Base-by-base conservation (phyloP, 768 basidiomycete species). In the Fistulinella prunicolor region DNA sequence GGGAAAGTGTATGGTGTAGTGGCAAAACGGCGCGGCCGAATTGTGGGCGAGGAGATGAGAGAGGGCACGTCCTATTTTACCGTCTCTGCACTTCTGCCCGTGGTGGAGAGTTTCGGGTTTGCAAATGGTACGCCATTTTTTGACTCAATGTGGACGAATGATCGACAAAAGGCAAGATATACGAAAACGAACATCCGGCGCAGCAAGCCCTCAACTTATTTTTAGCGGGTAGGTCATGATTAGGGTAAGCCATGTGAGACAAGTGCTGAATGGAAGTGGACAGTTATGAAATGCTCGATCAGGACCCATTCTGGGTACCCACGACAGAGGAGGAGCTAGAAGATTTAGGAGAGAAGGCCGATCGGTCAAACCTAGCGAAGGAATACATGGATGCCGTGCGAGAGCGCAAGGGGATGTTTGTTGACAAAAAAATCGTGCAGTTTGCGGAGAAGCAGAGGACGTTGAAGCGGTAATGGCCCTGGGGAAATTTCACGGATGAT, bases 391-490 rank as follows among this genome's bases (percentile, higher is more conserved):
- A 98, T 56, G 75, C 68, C 0, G 95, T 97, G 24, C 78, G 95
- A 57, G 87, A 86, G 57, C 76, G 95, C 22, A 98, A 98, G 62
- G 96, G 96, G 5, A 79, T 98, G 82, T 95, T 94, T 66, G 88
- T 96, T 7, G 93, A 97, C 68, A 75, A 83, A 55, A 98, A 97
- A 72, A 85, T 96, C 24, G 92, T 99, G 1, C 89, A 95, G 62
- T 86, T 84, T 63, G 95, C 96, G 3, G 96, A 98, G 73, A 98
- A 98, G 73, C 96, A 98, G 70, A 78, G 95, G 65, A 98, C 96
- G 22, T 66, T 85, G 56, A 86, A 84, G 60, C 73, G 79, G 58
- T 85, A 69, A 67, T 43, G 38, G 13, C 37, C 38, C 38, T 45
- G 29, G 13, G 13, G 13, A 6, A 14, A 16, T 12, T 16, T 16